Conservation (phyloP, 495 filamentous ascomycete species). For the Talaromyces adpressus region DNA sequence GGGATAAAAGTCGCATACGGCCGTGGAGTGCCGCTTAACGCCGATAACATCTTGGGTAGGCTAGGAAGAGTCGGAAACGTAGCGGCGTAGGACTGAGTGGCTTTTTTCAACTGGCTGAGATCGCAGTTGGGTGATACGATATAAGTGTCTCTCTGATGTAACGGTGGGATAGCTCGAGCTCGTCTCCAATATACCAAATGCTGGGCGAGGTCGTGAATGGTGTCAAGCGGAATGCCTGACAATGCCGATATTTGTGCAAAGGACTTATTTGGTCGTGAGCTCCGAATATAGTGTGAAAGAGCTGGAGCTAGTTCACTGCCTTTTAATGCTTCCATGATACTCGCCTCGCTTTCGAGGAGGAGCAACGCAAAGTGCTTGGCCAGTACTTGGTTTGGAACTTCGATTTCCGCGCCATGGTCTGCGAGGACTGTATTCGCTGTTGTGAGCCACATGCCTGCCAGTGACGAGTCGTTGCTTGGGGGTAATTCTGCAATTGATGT, state of each 20-base stretch:
- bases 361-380: conserved; percentile 83
- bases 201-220: conserved; percentile 76
- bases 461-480: conserved; percentile 53
- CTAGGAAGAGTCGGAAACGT: conserved; percentile 75
- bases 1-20: conserved; percentile 78
- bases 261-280: conserved; percentile 76
- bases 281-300: conserved; percentile 76
- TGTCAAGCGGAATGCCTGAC: conserved; percentile 63
- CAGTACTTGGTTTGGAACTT: conserved; percentile 48
- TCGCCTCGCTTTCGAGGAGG: conserved; percentile 74
- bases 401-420: conserved; percentile 53
- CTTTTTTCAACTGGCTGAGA: conserved; percentile 61
- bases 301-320: conserved; percentile 62
- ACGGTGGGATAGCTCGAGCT: conserved; percentile 83
- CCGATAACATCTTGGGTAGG: conserved; percentile 75
- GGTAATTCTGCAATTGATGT: conserved; percentile 70
- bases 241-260: conserved; percentile 72
- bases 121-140: conserved; percentile 90
- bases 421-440: conserved; percentile 68
- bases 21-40: conserved; percentile 67
- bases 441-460: conserved; percentile 74
- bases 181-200: conserved; percentile 95
- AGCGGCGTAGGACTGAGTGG: conserved; percentile 62
- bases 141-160: conserved; percentile 88
- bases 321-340: conserved; percentile 64